Evolutionary conservation across 148 eudicot genomes (phyloP), one percentile per base, ranked within the genome.

Genomic region (Vaccinium myrtillus): DNA sequence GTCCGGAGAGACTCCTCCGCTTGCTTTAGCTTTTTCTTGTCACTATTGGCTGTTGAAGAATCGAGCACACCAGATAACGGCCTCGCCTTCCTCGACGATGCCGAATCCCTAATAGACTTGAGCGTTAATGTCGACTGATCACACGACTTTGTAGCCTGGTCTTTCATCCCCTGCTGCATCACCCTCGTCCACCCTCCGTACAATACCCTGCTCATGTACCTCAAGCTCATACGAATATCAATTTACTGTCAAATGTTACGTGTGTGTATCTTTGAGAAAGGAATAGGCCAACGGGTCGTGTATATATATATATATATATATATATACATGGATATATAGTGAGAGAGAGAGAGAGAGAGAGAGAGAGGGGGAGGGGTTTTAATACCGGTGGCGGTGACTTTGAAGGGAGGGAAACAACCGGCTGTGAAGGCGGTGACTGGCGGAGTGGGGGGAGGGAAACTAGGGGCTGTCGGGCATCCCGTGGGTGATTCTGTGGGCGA

Each of bases 1-100:
- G 78, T 87, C 69, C 89, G 75, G 2, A 90, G 81, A 67, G 90
- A 85, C 83, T 88, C 92, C 81, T 90, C 92, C 43, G 86, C 84
- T 58, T 73, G 88, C 71, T 80, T 86, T 1, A 83, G 21, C 67
- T 50, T 67, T 9, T 51, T 74, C 21, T 75, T 82, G 32, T 19
- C 54, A 4, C 36, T 77, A 10, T 55, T 32, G 11, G 58, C n/a
- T 1, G 80, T 18, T 19, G 61, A 51, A 12, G 84, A 80, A 63
- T 87, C 84, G 56, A 78, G 18, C 7, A 11, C 85, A 49, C 83
- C 83, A 16, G 83, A 82, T 18, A 53, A 53, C 46, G 54, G 21
- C 83, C 75, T 59, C 43, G 69, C 27, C 63, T 78, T 76, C 78
- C 81, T 85, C 18, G 79, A 67, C 6, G 84, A 84, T 21, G 82